Evolutionary conservation across 495 filamentous ascomycete species (phyloP), one percentile per base, ranked within the genome.

Genomic region (Glarea lozoyensis): DNA sequence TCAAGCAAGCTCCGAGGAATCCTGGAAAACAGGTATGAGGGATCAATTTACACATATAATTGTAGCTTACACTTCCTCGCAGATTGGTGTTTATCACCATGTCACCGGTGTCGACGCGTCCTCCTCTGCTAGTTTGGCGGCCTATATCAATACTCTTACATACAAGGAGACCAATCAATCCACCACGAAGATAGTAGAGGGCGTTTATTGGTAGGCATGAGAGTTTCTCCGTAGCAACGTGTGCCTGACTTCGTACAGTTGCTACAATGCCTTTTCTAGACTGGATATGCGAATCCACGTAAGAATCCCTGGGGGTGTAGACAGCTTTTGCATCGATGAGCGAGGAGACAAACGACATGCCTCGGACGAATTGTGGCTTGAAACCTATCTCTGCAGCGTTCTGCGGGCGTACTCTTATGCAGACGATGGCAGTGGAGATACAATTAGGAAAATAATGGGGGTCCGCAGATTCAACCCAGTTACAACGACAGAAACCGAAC

Each of bases 221-320:
- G n/a, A n/a, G n/a, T n/a, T n/a, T n/a, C n/a, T n/a, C n/a, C 13
- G 31, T 10, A 21, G 16, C 18, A 22, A 18, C 17, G 23, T 23
- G 21, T 24, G 16, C 21, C 33, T 43, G 21, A 54, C 37, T 11
- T 7, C 20, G 18, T 25, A 12, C 57, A 93, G 86, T 66, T 98
- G 93, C 65, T 98, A 98, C 71, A 98, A 98, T 87, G 92, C 92
- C 49, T 97, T 98, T 66, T 97, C 92, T 9, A 78, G 94, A 45
- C 73, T 96, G 27, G 92, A 98, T 58, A 97, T 98, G 93, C 88
- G 92, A 32, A 90, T 98, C 16, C 86, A 94, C 53, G 92, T 96
- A 20, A 88, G 86, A 43, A 96, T 97, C 52, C 92, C 92, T 22
- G 92, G 92, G 40, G 86, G 82, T 16, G 86, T 98, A 27, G 90